Conservation (phyloP, 2,329 filamentous ascomycete genomes). For the Bretziella fagacearum region DNA sequence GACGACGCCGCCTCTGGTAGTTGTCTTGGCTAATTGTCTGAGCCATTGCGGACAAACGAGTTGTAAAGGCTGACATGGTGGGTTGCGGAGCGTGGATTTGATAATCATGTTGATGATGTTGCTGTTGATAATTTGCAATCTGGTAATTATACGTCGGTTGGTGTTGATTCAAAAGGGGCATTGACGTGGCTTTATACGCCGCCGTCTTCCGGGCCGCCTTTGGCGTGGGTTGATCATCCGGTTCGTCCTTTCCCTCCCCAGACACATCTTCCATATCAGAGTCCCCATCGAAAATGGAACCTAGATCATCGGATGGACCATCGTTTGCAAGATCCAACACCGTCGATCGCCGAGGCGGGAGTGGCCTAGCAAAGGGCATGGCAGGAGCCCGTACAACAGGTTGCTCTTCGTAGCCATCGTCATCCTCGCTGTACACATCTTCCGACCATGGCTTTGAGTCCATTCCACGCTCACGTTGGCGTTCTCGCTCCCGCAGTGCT, state of each 20-base stretch:
- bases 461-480: neutral
- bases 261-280: constrained; percentile 7
- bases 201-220: constrained; percentile 11
- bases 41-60: constrained; percentile 8
- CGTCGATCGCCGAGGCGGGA: constrained; percentile 8
- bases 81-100: neutral
- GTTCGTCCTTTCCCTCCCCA: constrained; percentile 3
- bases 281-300: constrained; percentile 12
- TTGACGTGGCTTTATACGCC: neutral
- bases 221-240: constrained; percentile 9
- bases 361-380: constrained; percentile 2
- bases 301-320: constrained; percentile 11
- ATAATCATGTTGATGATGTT: neutral
- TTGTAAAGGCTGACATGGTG: constrained; percentile 1
- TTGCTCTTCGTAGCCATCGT: constrained; percentile 9
- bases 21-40: constrained; percentile 11
- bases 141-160: constrained; percentile 3
- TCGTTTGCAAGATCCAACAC: constrained; percentile 10
- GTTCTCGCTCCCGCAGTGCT: constrained; percentile 3
- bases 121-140: neutral
- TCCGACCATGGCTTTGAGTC: neutral
- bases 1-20: constrained; percentile 26
- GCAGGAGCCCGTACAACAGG: constrained; percentile 2
- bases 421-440: constrained; percentile 6
- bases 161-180: constrained; percentile 4